Evolutionary conservation across 805 yeast species (phyloP).

Genomic region (Metschnikowia bowlesiae): DNA sequence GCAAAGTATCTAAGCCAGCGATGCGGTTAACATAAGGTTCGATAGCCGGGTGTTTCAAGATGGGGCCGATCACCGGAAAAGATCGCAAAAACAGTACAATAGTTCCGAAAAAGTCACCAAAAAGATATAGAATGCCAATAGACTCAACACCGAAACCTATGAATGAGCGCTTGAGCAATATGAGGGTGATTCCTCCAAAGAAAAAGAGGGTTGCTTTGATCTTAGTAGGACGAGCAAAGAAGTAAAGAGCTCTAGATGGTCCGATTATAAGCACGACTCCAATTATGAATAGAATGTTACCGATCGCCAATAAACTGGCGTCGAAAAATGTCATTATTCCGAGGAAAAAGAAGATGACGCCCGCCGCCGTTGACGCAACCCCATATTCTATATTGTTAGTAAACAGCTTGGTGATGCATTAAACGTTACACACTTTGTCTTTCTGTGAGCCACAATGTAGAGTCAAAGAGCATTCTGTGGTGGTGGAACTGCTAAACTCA

Average conservation of each 20-base stretch:
- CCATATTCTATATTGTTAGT: constrained; percentile 64
- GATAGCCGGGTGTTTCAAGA: constrained; percentile 71
- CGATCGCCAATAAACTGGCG: constrained; percentile 82
- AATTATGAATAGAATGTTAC: constrained; percentile 73
- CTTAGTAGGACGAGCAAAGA: constrained; percentile 84
- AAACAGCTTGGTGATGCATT: not conserved
- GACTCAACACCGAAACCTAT: constrained; percentile 81
- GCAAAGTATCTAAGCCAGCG: constrained; percentile 41
- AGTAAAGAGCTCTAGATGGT: constrained; percentile 71
- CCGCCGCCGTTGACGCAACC: constrained; percentile 87
- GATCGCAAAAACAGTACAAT: constrained; percentile 83
- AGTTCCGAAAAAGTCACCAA: constrained; percentile 89
- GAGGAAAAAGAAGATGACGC: constrained; percentile 68
- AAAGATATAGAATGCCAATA: constrained; percentile 83
- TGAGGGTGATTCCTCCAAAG: constrained; percentile 66
- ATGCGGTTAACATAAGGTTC: constrained; percentile 61
- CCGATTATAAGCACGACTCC: constrained; percentile 88
- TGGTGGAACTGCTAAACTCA: not conserved
- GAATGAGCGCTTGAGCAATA: constrained; percentile 72
- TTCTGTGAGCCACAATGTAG: constrained; percentile 63
- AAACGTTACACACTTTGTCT: constrained; percentile 54
- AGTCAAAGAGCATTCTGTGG: constrained; percentile 16
- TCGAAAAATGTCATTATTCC: constrained; percentile 88
- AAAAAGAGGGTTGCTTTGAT: constrained; percentile 84
- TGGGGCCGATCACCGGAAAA: constrained; percentile 81